Evolutionary conservation across 2,329 filamentous ascomycete genomes (phyloP), one percentile per base, ranked within the genome.

Genomic region (Monosporascus sp.): DNA sequence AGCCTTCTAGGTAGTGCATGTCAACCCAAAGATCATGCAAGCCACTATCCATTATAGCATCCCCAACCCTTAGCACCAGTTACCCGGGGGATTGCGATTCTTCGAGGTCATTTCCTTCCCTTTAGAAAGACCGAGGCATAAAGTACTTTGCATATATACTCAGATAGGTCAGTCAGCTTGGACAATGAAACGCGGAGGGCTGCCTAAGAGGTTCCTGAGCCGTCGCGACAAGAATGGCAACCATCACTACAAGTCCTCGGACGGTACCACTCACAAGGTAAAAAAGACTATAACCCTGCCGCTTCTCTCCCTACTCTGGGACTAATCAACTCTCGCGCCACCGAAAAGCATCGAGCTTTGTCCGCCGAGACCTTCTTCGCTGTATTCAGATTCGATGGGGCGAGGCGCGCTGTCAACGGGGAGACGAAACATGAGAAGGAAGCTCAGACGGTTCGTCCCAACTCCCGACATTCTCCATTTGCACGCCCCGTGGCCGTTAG

Each of bases 181-280:
- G 65, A 76, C 60, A 65, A 82, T 82, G 76, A 82, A 80, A 70
- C 71, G 59, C 38, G 52, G 64, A 46, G 65, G 76, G 58, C 72
- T 80, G 55, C 78, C 78, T 48, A 84, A 81, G 66, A 84, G 86
- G 63, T 85, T 91, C 68, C 82, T 89, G 55, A 88, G 82, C 69
- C 77, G 86, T 61, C 82, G 86, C 60, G 87, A 89, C 64, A 90
- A 82, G 71, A 78, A 77, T 68, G 76, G 73, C 38, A 78, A 82
- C 60, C 74, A 74, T 54, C 78, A 80, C 55, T 77, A 75, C 63
- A 82, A 79, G 62, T 84, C 81, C 47, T 74, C 76, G 20, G 79
- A 84, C 52, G 75, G 78, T 24, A 69, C 43, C n/a, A 19, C 72
- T 24, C 75, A 74, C 57, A 84, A 80, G 75, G 81, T 82, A 70